Base-by-base conservation (phyloP, 371 early-diverging fungal species). In the Nematocida major region DNA sequence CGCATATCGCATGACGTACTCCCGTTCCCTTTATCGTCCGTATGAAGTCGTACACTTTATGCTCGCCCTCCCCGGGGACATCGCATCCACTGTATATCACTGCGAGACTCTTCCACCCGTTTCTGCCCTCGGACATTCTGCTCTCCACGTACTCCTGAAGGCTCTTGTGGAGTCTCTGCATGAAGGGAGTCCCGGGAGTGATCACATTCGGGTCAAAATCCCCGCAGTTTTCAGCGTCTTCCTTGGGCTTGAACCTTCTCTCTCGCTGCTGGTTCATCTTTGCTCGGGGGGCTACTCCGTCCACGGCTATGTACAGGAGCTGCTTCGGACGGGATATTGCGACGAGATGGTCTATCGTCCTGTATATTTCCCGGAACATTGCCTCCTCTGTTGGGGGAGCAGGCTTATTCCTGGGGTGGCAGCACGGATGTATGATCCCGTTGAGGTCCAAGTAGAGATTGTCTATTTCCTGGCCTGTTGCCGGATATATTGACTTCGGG, bases 241-340 rank as follows among this genome's bases (percentile, higher is more conserved):
- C 89, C 11, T 94, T 90, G 3, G 94, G 88, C 62, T 94, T 88
- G 87, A 95, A 99, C 81, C 99, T 91, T 69, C 99, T 90, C 22
- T 93, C 89, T 40, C 99, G 88, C 81, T 99, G 98, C 84, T 99
- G 96, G 82, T 96, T 95, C 92, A 97, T 93, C 83, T 99, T 99
- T 22, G 97, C 97, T 48, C 96, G 88, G 26, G 99, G 99, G 0
- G 99, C 99, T 15, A 97, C 97, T 43, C 99, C 97, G 83, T 99
- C 98, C 87, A 88, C 91, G 43, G 95, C 95, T 89, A 97, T 91
- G 86, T 92, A 96, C 22, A 97, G 85, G 40, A 97, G 82, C 84
- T 93, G 92, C 69, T 90, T 87, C 13, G 99, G 99, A 38, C 92
- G 87, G 57, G 92, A 87, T 87, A 91, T 92, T 68, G 85, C 87